A percentile compares a stretch with the other conserved stretches of the same genome.
phyloP scores from a whole-genome alignment of 805 yeast species.

The Candida lessepsii region DNA sequence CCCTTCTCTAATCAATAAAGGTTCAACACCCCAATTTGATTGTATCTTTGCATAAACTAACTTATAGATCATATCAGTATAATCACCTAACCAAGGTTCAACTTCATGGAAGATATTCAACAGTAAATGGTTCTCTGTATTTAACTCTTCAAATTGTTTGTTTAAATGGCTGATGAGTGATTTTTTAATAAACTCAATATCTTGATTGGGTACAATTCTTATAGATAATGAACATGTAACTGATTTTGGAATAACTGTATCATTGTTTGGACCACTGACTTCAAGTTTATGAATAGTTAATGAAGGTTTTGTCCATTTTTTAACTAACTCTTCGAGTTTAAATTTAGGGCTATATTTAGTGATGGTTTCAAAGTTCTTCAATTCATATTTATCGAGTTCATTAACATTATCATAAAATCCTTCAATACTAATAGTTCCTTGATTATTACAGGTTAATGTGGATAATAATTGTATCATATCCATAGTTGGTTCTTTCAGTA shows the following conservation, averaged over 20 bases:
- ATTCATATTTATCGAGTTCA: slow-evolving; percentile 57
- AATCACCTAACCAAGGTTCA: slow-evolving; percentile 95
- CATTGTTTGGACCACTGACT: slow-evolving; percentile 88
- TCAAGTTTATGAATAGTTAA: slow-evolving; percentile 79
- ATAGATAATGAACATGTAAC: slow-evolving; percentile 78
- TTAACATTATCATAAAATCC: slow-evolving; percentile 49
- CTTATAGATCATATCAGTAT: slow-evolving; percentile 68
- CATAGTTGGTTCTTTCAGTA: slow-evolving; percentile 81
- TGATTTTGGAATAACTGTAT: slow-evolving; percentile 82
- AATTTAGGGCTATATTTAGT: slow-evolving; percentile 29
- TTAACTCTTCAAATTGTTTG: slow-evolving; percentile 45
- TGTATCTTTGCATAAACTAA: slow-evolving; percentile 61
- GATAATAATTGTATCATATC: slow-evolving; percentile 76
- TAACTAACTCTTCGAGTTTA: slow-evolving; percentile 54
- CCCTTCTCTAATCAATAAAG: slow-evolving; percentile 89
- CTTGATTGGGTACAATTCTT: slow-evolving; percentile 88
- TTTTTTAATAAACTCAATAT: slow-evolving; percentile 54
- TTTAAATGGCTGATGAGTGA: slow-evolving; percentile 48
- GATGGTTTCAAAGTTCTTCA: slow-evolving; percentile 60
- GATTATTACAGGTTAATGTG: slow-evolving; percentile 50
- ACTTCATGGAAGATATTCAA: slow-evolving; percentile 77
- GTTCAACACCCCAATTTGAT: slow-evolving; percentile 74
- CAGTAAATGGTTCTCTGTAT: slow-evolving; percentile 60
- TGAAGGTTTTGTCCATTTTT: slow-evolving; percentile 89
- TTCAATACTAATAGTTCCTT: slow-evolving; percentile 3